Conservation (phyloP, 371 early-diverging fungal species). For the Mucor saturninus region DNA sequence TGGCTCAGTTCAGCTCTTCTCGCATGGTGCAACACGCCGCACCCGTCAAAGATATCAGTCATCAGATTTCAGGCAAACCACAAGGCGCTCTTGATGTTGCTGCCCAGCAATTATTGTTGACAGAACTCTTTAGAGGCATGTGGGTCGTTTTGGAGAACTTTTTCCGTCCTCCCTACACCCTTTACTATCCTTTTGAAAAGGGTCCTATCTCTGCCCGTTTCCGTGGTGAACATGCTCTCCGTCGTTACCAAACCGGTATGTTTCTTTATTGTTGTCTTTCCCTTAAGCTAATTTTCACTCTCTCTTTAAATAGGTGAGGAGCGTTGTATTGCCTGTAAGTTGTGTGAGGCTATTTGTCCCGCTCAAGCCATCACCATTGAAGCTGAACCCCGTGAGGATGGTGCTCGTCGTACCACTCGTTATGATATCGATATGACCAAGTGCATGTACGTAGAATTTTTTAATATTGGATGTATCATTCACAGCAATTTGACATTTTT, state of each 20-base stretch:
- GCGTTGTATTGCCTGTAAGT: conserved; percentile 97
- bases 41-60: conserved; percentile 29
- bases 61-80: conserved; percentile 44
- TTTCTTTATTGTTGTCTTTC: background rate
- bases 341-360: conserved; percentile 98
- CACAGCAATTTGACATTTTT: conserved; percentile 1
- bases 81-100: conserved; percentile 73
- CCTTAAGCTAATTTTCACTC: conserved; percentile 7
- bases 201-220: conserved; percentile 93
- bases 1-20: conserved; percentile 48
- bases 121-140: conserved; percentile 92
- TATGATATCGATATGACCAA: conserved; percentile 99
- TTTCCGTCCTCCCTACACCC: conserved; percentile 96
- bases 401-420: conserved; percentile 93
- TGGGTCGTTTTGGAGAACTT: conserved; percentile 92
- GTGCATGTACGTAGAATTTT: conserved; percentile 65
- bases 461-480: too few relatives aligned
- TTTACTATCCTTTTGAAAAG: conserved; percentile 97
- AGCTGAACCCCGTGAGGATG: conserved; percentile 96
- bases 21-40: conserved; percentile 41
- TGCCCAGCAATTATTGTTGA: conserved; percentile 84
- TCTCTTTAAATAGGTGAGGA: conserved; percentile 78
- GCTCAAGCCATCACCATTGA: conserved; percentile 99
- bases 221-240: conserved; percentile 96
- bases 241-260: conserved; percentile 94